Evolutionary conservation across 139 green algal genomes (phyloP).

Genomic region (Spirogloea muscicola): DNA sequence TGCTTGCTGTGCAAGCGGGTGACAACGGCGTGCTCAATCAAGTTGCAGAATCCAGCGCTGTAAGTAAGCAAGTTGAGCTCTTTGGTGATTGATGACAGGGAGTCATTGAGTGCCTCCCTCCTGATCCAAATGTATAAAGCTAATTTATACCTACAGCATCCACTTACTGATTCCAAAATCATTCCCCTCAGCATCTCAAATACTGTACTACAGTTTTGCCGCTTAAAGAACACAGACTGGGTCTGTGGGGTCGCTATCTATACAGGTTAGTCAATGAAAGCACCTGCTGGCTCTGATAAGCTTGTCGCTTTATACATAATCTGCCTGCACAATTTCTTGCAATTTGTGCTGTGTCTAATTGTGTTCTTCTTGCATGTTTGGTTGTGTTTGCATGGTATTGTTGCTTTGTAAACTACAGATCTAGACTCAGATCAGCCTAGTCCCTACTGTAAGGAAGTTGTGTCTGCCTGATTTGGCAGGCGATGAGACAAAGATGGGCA

Average conservation of each 20-base stretch:
- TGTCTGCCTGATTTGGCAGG: constrained; percentile 15
- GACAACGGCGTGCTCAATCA: too few species aligned
- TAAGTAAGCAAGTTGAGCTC: too few species aligned
- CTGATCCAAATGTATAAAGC: constrained; percentile 22
- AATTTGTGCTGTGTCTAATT: background rate
- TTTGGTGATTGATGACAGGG: too few species aligned
- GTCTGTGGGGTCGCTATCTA: constrained; percentile 43
- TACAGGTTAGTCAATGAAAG: constrained; percentile 51
- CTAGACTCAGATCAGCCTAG: background rate
- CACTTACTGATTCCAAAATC: background rate
- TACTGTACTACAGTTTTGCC: constrained; percentile 35
- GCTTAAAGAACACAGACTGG: constrained; percentile 46
- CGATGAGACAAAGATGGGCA: constrained; percentile 47
- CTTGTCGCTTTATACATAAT: background rate
- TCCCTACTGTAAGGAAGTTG: background rate
- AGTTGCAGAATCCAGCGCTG: too few species aligned
- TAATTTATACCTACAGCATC: constrained; percentile 8
- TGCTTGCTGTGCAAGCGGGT: too few species aligned
- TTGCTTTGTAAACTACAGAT: background rate
- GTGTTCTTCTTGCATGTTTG: background rate
- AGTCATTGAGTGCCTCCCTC: constrained; percentile 16
- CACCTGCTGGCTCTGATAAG: background rate
- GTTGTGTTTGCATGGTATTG: background rate
- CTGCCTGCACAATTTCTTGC: background rate
- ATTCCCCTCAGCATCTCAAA: constrained; percentile 32